A percentile compares a stretch with the other conserved stretches of the same genome.
phyloP scores from a whole-genome alignment of 2,329 filamentous ascomycete genomes.

The Drechslerella dactyloides region DNA sequence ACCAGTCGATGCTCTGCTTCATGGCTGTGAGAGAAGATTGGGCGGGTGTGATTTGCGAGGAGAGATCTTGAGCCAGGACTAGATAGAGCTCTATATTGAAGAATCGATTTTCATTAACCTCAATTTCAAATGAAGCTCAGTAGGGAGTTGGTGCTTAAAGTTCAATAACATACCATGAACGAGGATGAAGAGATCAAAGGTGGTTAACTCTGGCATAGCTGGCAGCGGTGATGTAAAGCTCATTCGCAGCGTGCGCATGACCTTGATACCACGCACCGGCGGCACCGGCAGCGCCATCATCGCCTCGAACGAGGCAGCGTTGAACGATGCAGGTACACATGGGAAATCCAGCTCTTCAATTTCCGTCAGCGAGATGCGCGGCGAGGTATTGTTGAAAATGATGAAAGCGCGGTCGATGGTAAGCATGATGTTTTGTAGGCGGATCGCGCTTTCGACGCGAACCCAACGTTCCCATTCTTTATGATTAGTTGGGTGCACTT shows the following conservation, averaged over 20 bases:
- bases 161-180: slow-evolving; percentile 28
- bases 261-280: slow-evolving; percentile 32
- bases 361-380: slow-evolving; percentile 25
- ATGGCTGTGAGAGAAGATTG: slow-evolving; percentile 23
- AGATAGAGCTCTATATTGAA: slow-evolving; percentile 31
- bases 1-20: slow-evolving; percentile 40
- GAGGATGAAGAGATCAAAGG: slow-evolving; percentile 32
- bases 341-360: slow-evolving; percentile 40
- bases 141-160: neutral
- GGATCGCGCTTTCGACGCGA: slow-evolving; percentile 35
- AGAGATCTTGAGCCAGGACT: slow-evolving; percentile 23
- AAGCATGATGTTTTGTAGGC: slow-evolving; percentile 38
- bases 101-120: neutral
- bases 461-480: slow-evolving; percentile 37
- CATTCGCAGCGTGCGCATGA: slow-evolving; percentile 30
- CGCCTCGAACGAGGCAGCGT: slow-evolving; percentile 27
- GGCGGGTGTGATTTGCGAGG: slow-evolving; percentile 34
- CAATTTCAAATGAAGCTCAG: neutral
- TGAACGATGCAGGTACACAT: slow-evolving; percentile 24
- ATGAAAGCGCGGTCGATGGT: slow-evolving; percentile 43
- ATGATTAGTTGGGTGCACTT: slow-evolving; percentile 7
- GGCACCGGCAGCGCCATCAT: slow-evolving; percentile 26
- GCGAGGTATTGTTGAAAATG: slow-evolving; percentile 39
- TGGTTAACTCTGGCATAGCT: slow-evolving; percentile 25
- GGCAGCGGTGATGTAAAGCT: slow-evolving; percentile 28